These are phyloP conservation scores for Ophiocytium majus DNA, from an alignment of 352 stramenopile genomes.

Conservation along the genomic window DNA sequence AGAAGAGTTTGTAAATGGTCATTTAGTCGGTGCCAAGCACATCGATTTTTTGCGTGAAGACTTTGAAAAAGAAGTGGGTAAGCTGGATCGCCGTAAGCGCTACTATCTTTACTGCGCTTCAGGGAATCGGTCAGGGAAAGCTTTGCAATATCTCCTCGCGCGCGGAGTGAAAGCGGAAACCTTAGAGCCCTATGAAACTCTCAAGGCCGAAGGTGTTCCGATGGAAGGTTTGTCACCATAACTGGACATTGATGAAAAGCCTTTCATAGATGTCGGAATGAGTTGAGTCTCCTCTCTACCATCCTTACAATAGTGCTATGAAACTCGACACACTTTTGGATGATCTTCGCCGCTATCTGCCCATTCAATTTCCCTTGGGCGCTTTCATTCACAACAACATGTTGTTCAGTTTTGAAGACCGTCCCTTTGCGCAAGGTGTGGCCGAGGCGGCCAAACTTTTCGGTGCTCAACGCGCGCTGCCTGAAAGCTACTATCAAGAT, in stretches of 20 bases:
- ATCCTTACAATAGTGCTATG: neutral
- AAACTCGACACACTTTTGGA: neutral
- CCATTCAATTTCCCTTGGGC: neutral
- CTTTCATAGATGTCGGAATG: neutral
- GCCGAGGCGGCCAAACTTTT: neutral
- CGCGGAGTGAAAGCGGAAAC: neutral
- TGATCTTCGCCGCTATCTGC: neutral
- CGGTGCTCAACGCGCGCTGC: neutral
- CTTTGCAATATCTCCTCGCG: too few relatives aligned
- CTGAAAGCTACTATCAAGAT: neutral
- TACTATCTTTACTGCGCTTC: too few relatives aligned
- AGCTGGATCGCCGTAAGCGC: too few relatives aligned
- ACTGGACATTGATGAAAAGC: neutral
- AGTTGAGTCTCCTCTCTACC: neutral
- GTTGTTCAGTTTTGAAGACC: neutral
- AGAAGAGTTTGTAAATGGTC: too few relatives aligned
- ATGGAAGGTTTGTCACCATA: neutral
- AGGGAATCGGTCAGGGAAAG: too few relatives aligned
- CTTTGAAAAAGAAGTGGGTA: too few relatives aligned
- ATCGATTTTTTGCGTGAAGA: too few relatives aligned
- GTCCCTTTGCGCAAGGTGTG: neutral
- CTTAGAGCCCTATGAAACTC: neutral
- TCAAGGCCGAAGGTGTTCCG: neutral
- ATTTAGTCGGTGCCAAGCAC: too few relatives aligned
- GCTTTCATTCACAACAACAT: slow-evolving; percentile 7